Evolutionary conservation across 352 stramenopile species (phyloP).

Genomic region (Sclerospora graminicola): DNA sequence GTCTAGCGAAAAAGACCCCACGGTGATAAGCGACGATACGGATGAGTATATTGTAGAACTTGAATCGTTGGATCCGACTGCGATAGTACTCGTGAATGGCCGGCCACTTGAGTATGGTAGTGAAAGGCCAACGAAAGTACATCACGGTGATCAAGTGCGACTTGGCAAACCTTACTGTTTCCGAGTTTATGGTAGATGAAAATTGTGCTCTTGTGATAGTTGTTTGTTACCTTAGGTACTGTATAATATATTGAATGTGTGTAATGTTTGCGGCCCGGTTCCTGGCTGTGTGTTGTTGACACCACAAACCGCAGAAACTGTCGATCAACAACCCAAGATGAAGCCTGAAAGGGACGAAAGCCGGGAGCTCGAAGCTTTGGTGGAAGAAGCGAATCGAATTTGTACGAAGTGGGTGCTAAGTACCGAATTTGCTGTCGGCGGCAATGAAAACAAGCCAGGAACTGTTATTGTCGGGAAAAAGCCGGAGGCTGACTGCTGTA

Average conservation of each 20-base stretch:
- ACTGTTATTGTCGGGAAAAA: constrained; percentile 40
- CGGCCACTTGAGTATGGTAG: constrained; percentile 9
- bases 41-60: constrained; percentile 23
- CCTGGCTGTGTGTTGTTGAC: constrained; percentile 8
- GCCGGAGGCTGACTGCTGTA: constrained; percentile 28
- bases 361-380: constrained; percentile 16
- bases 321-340: constrained; percentile 15
- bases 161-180: constrained; percentile 33
- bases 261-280: constrained; percentile 5
- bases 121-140: constrained; percentile 11
- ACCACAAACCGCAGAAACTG: constrained; percentile 16
- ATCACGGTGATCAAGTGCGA: constrained; percentile 39
- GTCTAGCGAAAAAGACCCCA: not conserved
- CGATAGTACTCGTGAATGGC: constrained; percentile 33
- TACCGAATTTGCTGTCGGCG: constrained; percentile 32
- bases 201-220: not conserved
- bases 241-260: too few species aligned
- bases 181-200: constrained; percentile 31
- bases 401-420: constrained; percentile 40
- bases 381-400: constrained; percentile 53
- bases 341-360: constrained; percentile 12
- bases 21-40: constrained; percentile 1
- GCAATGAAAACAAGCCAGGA: not conserved
- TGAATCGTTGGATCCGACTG: constrained; percentile 23
- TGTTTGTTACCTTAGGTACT: too few species aligned